Percentiles rank a stretch among this genome's conserved stretches.
Conservation (phyloP, 2,329 filamentous ascomycete genomes). For the Chrysoporthe puriensis region DNA sequence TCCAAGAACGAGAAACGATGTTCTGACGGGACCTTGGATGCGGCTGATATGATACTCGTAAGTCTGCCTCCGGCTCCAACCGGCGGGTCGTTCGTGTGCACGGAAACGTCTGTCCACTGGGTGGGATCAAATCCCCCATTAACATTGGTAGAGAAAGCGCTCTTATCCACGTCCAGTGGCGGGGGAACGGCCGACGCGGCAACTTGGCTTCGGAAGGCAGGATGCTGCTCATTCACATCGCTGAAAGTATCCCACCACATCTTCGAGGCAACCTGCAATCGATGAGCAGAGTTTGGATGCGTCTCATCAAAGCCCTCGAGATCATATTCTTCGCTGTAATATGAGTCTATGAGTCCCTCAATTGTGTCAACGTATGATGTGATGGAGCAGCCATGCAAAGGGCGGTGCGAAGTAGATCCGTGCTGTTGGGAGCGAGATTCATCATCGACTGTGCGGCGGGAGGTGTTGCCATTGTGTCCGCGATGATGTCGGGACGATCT, state of each 20-base stretch:
- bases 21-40: not conserved
- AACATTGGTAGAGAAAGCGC: not conserved
- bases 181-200: constrained; percentile 19
- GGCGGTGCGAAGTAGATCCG: not conserved
- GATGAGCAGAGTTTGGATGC: constrained; percentile 6
- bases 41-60: not conserved
- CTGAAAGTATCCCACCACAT: constrained; percentile 25
- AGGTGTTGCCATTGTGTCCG: constrained; percentile 4
- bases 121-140: not conserved
- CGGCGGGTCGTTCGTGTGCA: not conserved
- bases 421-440: constrained; percentile 3
- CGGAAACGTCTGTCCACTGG: constrained; percentile 14
- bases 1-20: not conserved
- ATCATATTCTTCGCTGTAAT: not conserved
- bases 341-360: constrained; percentile 11
- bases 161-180: constrained; percentile 4
- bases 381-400: not conserved
- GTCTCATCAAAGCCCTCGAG: constrained; percentile 18
- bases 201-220: constrained; percentile 19
- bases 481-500: not conserved
- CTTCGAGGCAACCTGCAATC: constrained; percentile 19
- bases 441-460: constrained; percentile 9
- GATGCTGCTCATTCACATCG: constrained; percentile 20
- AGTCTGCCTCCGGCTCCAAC: not conserved
- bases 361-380: constrained; percentile 7